These are phyloP conservation scores for Aspergillus texensis DNA, from an alignment of 2,329 filamentous ascomycete species.

Conservation along the genomic window DNA sequence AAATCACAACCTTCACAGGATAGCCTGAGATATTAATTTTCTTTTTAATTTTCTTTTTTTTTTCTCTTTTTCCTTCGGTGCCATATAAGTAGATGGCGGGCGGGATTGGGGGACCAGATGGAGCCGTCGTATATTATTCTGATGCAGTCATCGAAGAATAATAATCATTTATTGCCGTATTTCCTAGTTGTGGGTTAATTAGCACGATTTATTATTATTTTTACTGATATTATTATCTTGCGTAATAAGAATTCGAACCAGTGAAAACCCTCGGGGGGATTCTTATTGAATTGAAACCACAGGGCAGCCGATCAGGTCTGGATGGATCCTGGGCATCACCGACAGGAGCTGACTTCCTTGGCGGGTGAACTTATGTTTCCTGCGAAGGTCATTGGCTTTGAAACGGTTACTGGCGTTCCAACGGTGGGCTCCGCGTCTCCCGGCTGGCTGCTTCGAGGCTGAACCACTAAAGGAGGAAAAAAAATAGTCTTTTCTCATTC, in stretches of 20 bases:
- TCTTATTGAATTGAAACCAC: conserved; percentile 6
- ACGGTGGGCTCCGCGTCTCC: conserved; percentile 15
- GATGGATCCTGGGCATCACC: conserved; percentile 18
- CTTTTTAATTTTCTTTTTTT: conserved; percentile 18
- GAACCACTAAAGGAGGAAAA: conserved; percentile 2
- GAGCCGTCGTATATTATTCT: conserved; percentile 16
- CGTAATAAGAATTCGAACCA: neutral
- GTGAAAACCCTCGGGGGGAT: neutral
- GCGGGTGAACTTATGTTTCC: conserved; percentile 8
- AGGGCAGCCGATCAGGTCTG: conserved; percentile 7
- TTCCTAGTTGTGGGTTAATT: neutral
- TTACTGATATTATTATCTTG: neutral
- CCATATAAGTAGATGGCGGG: conserved; percentile 10
- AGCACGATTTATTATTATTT: neutral
- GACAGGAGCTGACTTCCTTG: conserved; percentile 9
- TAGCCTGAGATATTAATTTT: conserved; percentile 14
- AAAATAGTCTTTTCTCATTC: neutral
- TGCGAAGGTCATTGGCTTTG: conserved; percentile 10
- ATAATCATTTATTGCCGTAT: conserved; percentile 7
- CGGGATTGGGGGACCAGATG: conserved; percentile 16
- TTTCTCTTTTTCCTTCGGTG: conserved; percentile 12
- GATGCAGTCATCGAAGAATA: conserved; percentile 15
- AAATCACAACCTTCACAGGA: neutral
- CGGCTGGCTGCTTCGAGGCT: conserved; percentile 12
- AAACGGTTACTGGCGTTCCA: neutral